Percentiles rank a stretch among this genome's conserved stretches.
phyloP scores from a whole-genome alignment of 1,284 basidiomycete genomes.

The Omphalotus olearius region DNA sequence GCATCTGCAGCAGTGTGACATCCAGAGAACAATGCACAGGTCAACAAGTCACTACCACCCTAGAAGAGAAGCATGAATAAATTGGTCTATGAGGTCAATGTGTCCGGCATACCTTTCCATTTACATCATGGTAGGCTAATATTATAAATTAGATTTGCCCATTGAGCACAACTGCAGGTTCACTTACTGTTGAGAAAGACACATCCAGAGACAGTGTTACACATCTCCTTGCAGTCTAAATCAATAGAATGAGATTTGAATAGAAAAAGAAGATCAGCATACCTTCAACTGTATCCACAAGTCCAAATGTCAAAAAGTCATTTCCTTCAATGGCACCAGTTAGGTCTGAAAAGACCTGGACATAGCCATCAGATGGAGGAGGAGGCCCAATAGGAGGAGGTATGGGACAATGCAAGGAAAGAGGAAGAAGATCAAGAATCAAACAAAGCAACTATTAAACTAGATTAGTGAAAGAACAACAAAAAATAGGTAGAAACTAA shows the following conservation, averaged over 20 bases:
- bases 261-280: background rate
- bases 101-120: conserved; percentile 22
- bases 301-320: conserved; percentile 28
- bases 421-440: conserved; percentile 20
- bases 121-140: conserved; percentile 29
- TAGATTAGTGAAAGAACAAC: no score
- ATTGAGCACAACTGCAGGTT: background rate
- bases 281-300: conserved; percentile 30
- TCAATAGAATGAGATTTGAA: background rate
- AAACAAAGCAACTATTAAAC: conserved; percentile 21
- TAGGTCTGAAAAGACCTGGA: conserved; percentile 23
- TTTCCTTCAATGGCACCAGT: conserved; percentile 25
- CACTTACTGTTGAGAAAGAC: conserved; percentile 28
- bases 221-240: conserved; percentile 31
- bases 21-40: conserved; percentile 35
- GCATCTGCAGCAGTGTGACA: conserved; percentile 32
- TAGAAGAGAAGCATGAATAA: conserved; percentile 7
- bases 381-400: conserved; percentile 17
- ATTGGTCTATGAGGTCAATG: background rate
- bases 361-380: conserved; percentile 22
- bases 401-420: conserved; percentile 19
- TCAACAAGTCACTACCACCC: conserved; percentile 35
- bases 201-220: conserved; percentile 26
- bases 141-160: background rate
- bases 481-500: background rate